Percentiles rank a stretch among this genome's conserved stretches.
phyloP scores from a whole-genome alignment of 75 land plant species.

The Pseudotsuga menziesii region DNA sequence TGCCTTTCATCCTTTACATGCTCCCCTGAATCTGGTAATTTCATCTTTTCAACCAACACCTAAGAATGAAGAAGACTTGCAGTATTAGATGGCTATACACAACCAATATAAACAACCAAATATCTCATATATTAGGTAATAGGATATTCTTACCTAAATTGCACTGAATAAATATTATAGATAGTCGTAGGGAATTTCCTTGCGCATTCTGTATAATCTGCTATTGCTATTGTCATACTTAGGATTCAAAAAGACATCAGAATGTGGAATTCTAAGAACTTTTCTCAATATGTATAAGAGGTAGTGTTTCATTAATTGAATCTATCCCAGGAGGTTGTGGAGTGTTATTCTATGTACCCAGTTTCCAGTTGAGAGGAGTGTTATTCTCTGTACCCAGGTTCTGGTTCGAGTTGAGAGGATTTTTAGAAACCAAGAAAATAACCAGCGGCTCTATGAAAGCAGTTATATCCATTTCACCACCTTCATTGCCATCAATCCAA shows the following conservation, averaged over 20 bases:
- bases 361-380: too few species aligned
- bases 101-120: too few species aligned
- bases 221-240: neutral
- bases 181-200: neutral
- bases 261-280: too few species aligned
- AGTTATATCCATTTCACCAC: conserved; percentile 39
- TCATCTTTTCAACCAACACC: conserved; percentile 14
- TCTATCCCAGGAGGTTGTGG: too few species aligned
- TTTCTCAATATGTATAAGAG: too few species aligned
- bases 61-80: neutral
- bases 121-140: neutral
- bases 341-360: too few species aligned
- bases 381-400: too few species aligned
- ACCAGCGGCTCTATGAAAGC: conserved; percentile 87
- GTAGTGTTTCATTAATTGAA: too few species aligned
- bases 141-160: neutral
- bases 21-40: conserved; percentile 5
- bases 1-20: neutral
- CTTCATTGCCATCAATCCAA: conserved; percentile 38
- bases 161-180: neutral
- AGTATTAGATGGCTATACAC: neutral
- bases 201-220: neutral
- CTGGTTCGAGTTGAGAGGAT: neutral
- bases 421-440: conserved; percentile 53
- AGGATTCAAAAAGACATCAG: too few species aligned